Evolutionary conservation across 2,329 filamentous ascomycete species (phyloP), one percentile per base, ranked within the genome.

Genomic region (Xylariales sp.): DNA sequence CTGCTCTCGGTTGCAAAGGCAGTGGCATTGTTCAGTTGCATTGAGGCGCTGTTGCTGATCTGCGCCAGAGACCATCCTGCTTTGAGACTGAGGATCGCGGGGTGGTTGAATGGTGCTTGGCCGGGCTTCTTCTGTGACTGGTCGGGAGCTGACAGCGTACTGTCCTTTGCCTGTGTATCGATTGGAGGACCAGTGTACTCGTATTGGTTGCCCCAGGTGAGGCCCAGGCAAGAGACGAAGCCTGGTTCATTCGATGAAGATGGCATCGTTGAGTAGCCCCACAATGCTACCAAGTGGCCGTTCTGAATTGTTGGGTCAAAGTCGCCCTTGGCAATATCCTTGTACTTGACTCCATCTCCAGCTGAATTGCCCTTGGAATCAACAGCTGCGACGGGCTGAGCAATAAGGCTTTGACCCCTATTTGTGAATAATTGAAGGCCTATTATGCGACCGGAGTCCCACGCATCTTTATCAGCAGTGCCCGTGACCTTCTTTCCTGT

Each of bases 161-260:
- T n/a, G n/a, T n/a, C n/a, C n/a, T n/a, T n/a, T n/a, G n/a, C n/a
- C n/a, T n/a, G n/a, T n/a, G n/a, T n/a, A n/a, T n/a, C n/a, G n/a
- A n/a, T n/a, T n/a, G n/a, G n/a, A n/a, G n/a, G n/a, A n/a, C n/a
- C n/a, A n/a, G n/a, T n/a, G n/a, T n/a, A n/a, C n/a, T n/a, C n/a
- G n/a, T n/a, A n/a, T n/a, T n/a, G n/a, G n/a, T n/a, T n/a, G 31
- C 31, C 31, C 31, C 31, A 32, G 31, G 20, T 32, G 8, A 32
- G 31, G 20, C 31, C 31, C 31, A 32, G 20, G 31, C 31, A 18
- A 15, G 20, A 18, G 20, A 32, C 20, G 15, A 18, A 18, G 31
- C 31, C 31, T 8, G 31, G 20, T 15, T 32, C 20, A 32, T 32
- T n/a, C n/a, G n/a, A n/a, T n/a, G n/a, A n/a, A n/a, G n/a, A n/a